Base-by-base conservation (phyloP, 305 asterid species). In the Solanum chacoense region DNA sequence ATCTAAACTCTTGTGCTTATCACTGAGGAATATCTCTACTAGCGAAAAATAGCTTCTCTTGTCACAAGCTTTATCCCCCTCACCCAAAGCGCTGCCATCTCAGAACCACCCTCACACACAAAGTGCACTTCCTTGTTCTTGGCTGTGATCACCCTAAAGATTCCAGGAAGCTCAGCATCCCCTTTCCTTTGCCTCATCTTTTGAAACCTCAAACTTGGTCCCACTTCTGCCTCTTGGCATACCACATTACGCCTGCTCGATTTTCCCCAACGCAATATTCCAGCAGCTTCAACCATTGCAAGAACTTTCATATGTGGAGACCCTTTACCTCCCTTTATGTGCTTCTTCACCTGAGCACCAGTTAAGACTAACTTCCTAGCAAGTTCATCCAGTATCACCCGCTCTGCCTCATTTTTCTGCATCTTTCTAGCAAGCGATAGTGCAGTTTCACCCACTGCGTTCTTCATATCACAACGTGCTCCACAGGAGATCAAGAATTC, bases 251-350 rank as follows among this genome's bases (percentile, higher is more conserved):
- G 93, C 55, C 93, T 34, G 34, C 91, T 92, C 2, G 98, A 94
- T 31, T 94, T 93, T 31, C 98, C 98, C 98, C 98, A 96, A 18
- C 92, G 88, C 80, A 96, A 88, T 45, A 93, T 91, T 31, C 97
- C 98, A 1, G 71, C 67, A 20, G 91, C 80, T 87, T 88, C 94
- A 73, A 90, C 87, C 95, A 96, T 94, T 74, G 90, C 90, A 29
- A 95, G 89, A 22, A 88, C 55, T 93, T 96, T 96, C 89, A 29
- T 36, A 37, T 95, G 98, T 10, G 98, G 94, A 79, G 92, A 90
- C 80, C 98, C 98, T 87, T 92, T 96, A 45, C 98, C 98, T 88
- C 95, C 95, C 90, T 92, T 96, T 28, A 96, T 96, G 91, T 96
- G 98, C 90, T 96, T 96, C 55, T 65, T 84, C 38, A 95, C 91